These are phyloP conservation scores for Candida quercuum DNA, from an alignment of 805 yeast species.

Conservation along the genomic window DNA sequence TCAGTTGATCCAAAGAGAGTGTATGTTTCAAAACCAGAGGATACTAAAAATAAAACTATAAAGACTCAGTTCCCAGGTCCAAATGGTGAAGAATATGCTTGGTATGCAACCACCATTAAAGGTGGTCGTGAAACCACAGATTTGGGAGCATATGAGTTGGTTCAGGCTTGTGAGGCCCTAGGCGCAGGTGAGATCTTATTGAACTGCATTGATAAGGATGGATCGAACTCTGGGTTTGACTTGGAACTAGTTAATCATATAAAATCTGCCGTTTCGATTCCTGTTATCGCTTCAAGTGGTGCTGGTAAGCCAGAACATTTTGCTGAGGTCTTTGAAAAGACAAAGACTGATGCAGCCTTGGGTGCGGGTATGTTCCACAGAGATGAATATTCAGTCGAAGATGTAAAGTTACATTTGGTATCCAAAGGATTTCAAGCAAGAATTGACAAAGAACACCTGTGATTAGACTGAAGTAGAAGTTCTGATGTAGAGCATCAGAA, in stretches of 20 bases:
- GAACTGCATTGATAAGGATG: slow-evolving; percentile 96
- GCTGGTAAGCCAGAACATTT: slow-evolving; percentile 95
- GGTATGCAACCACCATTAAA: slow-evolving; percentile 93
- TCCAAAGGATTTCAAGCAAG: slow-evolving; percentile 68
- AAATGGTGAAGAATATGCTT: slow-evolving; percentile 82
- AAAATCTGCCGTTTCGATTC: slow-evolving; percentile 72
- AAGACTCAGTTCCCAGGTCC: slow-evolving; percentile 70
- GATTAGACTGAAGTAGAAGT: background rate
- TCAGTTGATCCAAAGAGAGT: slow-evolving; percentile 96
- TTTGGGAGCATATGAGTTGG: slow-evolving; percentile 86
- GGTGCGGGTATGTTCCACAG: slow-evolving; percentile 99
- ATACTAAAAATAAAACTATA: slow-evolving; percentile 58
- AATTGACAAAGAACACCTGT: slow-evolving; percentile 35
- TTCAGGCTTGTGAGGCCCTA: slow-evolving; percentile 79
- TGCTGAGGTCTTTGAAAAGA: slow-evolving; percentile 75
- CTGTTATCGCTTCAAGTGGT: slow-evolving; percentile 96
- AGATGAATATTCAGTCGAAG: slow-evolving; percentile 81
- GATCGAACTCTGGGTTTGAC: slow-evolving; percentile 92
- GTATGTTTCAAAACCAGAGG: slow-evolving; percentile 59
- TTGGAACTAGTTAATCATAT: slow-evolving; percentile 77
- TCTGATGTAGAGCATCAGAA: too few relatives aligned
- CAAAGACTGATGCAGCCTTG: slow-evolving; percentile 90
- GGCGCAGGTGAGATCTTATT: slow-evolving; percentile 96
- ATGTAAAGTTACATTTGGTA: slow-evolving; percentile 68
- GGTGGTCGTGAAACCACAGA: slow-evolving; percentile 94